Base-by-base conservation (phyloP, 108 stramenopile genomes). In the Conticribra guillardii region DNA sequence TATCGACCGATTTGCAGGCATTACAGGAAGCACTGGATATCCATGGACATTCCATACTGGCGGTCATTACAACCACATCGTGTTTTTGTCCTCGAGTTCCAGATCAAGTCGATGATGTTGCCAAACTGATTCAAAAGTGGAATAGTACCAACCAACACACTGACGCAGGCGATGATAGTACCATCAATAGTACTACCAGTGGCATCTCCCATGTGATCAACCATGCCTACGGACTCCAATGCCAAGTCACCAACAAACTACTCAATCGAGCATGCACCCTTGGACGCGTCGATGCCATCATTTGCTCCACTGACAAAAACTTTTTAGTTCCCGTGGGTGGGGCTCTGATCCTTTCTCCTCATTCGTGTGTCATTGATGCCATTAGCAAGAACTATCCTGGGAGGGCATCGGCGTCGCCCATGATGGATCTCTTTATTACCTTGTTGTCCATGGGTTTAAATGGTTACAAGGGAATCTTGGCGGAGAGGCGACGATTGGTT, bases 151-250 rank as follows among this genome's bases (percentile, higher is more conserved):
- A 34, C n/a, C n/a, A n/a, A n/a, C n/a, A n/a, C n/a, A n/a, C n/a
- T n/a, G n/a, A n/a, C n/a, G n/a, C n/a, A n/a, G n/a, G n/a, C n/a
- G n/a, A n/a, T n/a, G n/a, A n/a, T n/a, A n/a, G n/a, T n/a, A n/a
- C n/a, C n/a, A n/a, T n/a, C n/a, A n/a, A n/a, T n/a, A n/a, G n/a
- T n/a, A n/a, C n/a, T n/a, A n/a, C n/a, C n/a, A 56, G 64, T 0
- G 74, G 82, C 19, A 79, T 99, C 19, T 64, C 84, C 21, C 99
- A 99, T 71, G 82, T 99, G 41, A 89, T 99, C 60, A 99, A 99
- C 78, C 97, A 99, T 81, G 99, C 99, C 50, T 99, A 99, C 73
- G 99, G 99, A 32, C 77, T 98, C 19, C 98, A 99, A 79, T 98
- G 98, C 57, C 47, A 71, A 19, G 50, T 63, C 17, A 93, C 89